A percentile compares a stretch with the other conserved stretches of the same genome.
Conservation (phyloP, 345 rosid genomes). For the Eutrema heterophyllum region DNA sequence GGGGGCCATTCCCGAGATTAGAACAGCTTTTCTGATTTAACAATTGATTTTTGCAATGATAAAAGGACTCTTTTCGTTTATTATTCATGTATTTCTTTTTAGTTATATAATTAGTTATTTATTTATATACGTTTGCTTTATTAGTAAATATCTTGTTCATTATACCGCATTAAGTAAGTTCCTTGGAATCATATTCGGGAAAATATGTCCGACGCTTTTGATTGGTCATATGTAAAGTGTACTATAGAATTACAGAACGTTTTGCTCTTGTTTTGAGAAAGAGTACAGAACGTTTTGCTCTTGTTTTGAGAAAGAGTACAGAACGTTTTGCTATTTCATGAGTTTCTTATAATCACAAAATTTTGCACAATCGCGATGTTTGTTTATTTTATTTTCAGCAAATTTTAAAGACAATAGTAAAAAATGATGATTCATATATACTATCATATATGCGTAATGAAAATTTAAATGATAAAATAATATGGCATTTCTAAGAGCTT, state of each 20-base stretch:
- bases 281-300: too few relatives aligned
- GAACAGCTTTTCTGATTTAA: slow-evolving; percentile 22
- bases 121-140: neutral
- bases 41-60: slow-evolving; percentile 12
- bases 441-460: too few relatives aligned
- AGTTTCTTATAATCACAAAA: neutral
- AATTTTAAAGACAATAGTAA: neutral
- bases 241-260: neutral
- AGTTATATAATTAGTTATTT: neutral
- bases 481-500: too few relatives aligned
- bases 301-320: too few relatives aligned
- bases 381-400: neutral
- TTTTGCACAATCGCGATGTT: neutral
- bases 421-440: neutral
- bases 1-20: slow-evolving; percentile 31
- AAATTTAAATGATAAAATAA: too few relatives aligned
- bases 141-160: slow-evolving; percentile 1
- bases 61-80: slow-evolving; percentile 2
- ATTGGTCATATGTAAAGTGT: slow-evolving; percentile 5
- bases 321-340: neutral
- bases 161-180: slow-evolving; percentile 15
- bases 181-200: neutral
- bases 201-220: neutral
- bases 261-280: too few relatives aligned
- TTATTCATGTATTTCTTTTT: neutral